Conservation (phyloP, 31 red algal species). For the Endocladia muricata region DNA sequence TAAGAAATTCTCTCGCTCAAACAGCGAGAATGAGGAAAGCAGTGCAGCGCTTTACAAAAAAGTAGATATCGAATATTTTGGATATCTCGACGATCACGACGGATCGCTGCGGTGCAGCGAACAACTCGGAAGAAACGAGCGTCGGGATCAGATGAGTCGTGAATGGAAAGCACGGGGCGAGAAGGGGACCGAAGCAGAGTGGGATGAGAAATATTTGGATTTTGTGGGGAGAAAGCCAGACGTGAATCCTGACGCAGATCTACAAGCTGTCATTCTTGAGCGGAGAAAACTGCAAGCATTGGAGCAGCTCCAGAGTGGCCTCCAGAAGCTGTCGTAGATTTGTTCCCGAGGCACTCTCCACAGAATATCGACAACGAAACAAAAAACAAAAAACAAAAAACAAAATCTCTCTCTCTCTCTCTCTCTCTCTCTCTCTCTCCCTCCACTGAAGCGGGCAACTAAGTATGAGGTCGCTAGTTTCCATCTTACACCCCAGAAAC, state of each 20-base stretch:
- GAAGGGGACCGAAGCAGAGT: slow-evolving; percentile 5
- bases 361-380: too few species aligned
- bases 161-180: slow-evolving; percentile 40
- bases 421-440: too few species aligned
- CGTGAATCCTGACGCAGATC: background rate
- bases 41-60: slow-evolving; percentile 35
- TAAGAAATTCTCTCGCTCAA: slow-evolving; percentile 20
- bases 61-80: slow-evolving; percentile 60
- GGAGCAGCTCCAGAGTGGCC: slow-evolving; percentile 29
- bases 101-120: slow-evolving; percentile 13
- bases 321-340: too few species aligned
- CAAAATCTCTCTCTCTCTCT: too few species aligned
- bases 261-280: slow-evolving; percentile 39
- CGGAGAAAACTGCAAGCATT: slow-evolving; percentile 51
- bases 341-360: too few species aligned
- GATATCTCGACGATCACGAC: slow-evolving; percentile 54
- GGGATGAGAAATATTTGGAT: slow-evolving; percentile 48
- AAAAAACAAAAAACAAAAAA: too few species aligned
- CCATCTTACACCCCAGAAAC: too few species aligned
- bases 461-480: too few species aligned
- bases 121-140: slow-evolving; percentile 32
- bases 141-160: slow-evolving; percentile 17
- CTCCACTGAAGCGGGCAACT: too few species aligned
- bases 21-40: slow-evolving; percentile 32
- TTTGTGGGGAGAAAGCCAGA: slow-evolving; percentile 35